Percentiles rank a stretch among this genome's conserved stretches.
Conservation (phyloP, 169 alveolate species). For the Plasmodium reichenowi region DNA sequence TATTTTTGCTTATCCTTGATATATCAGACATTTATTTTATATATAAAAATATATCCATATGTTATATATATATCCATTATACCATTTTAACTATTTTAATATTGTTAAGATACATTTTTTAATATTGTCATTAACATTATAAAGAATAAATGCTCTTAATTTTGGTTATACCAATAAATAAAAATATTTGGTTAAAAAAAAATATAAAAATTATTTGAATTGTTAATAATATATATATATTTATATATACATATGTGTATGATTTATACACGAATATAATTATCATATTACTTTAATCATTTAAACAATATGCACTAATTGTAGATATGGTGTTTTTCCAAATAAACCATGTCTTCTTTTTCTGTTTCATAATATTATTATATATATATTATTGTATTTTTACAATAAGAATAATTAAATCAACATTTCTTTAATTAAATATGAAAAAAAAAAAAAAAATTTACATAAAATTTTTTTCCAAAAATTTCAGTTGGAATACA, state of each 20-base stretch:
- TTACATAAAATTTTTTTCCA: no score
- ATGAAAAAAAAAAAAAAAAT: no score
- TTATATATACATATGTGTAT: neutral
- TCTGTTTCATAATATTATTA: no score
- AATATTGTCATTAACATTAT: constrained; percentile 17
- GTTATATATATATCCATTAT: neutral
- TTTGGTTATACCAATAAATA: neutral
- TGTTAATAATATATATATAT: neutral
- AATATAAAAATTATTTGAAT: neutral
- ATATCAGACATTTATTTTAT: neutral
- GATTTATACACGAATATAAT: no score
- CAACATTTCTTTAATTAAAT: no score
- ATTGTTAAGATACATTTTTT: constrained; percentile 30
- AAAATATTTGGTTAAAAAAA: neutral
- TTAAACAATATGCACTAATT: no score
- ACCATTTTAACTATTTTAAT: constrained; percentile 21
- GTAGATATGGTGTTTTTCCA: no score
- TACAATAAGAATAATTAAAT: no score
- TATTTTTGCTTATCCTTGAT: neutral
- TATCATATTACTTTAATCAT: no score
- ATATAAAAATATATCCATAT: constrained; percentile 14
- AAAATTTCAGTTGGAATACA: no score
- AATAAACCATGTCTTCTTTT: no score
- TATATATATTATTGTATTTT: no score
- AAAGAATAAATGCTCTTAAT: neutral